Evolutionary conservation across 1,284 basidiomycete species (phyloP), one percentile per base, ranked within the genome.

Genomic region (Volvariella surrecta): DNA sequence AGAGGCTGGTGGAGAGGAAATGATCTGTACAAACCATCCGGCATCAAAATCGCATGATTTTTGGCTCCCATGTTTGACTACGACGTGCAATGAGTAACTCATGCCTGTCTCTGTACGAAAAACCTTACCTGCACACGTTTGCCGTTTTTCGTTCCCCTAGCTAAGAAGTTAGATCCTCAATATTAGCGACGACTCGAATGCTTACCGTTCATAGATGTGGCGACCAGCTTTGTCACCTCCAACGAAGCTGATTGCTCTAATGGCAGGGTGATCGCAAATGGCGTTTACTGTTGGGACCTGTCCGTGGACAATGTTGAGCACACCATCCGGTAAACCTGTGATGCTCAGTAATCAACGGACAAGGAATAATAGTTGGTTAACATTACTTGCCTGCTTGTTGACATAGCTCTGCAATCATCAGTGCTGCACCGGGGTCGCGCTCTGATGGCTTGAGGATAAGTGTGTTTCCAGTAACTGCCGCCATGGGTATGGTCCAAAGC

Each of bases 231-330:
- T 74, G 63, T 99, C 91, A 32, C 92, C 91, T 18, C 95, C 95
- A n/a, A 99, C 95, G 59, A 99, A 98, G 52, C 89, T 91, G 60
- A 98, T 93, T 7, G 94, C 95, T 58, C 83, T 92, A 69, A 98
- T 92, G 4, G 73, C 67, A 11, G 91, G 85, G 58, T 94, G 79
- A 60, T 97, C 93, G 60, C 93, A 98, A 49, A 99, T 89, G 20
- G 86, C 81, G 57, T 98, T 96, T 45, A 99, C 95, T 1, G 89
- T 91, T 7, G 85, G 79, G 21, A 88, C 80, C 15, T 83, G 81
- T 20, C 95, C 95, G 56, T 99, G 92, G 8, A 98, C 87, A 42
- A 94, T 71, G 58, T 91, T 93, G 46, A 94, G 62, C 32, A 93
- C 89, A 52, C 89, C 90, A 17, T 75, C 65, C 24, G 89, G 85